Evolutionary conservation across 805 yeast species (phyloP), one percentile per base, ranked within the genome.

Genomic region (Metschnikowia cubensis): DNA sequence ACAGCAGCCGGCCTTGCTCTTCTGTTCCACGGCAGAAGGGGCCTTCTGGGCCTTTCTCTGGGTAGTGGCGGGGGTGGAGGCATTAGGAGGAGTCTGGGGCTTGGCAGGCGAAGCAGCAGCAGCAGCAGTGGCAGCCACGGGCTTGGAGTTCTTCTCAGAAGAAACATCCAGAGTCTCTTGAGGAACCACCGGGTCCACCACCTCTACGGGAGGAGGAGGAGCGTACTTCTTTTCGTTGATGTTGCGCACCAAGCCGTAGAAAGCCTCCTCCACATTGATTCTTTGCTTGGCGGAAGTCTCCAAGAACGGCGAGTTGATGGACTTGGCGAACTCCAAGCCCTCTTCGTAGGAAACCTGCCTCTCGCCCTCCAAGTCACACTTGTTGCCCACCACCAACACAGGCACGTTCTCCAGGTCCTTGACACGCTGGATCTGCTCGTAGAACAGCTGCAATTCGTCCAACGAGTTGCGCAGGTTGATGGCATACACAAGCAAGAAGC

Each of bases 231-330:
- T 50, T 17, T 49, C 35, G 54, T 69, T 77, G 48, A 84, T 81
- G 40, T 75, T 73, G 57, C 89, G 76, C 14, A 85, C 87, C 55
- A 86, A 65, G 35, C 82, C 84, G 62, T 77, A 83, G 66, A 89
- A 89, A 2, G 91, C 86, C 60, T 85, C 89, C 63, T 89, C 95
- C 41, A 94, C 97, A 60, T 94, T 91, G 57, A 85, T 79, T 52
- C 96, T 84, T 60, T 86, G 88, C 68, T 94, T 94, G 21, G 98
- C 98, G 37, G 92, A 83, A 1, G 98, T 89, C 70, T 94, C 99
- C 59, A 91, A 77, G 65, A 91, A 94, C 54, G 85, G 82, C 58
- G 87, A 80, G 53, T 78, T 75, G 62, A 88, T 80, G 55, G 80
- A 77, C 49, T 77, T 75, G 31, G 96, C 96, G 51, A 89, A 72